These are phyloP conservation scores for Pythium aristosporum DNA, from an alignment of 352 stramenopile genomes.

Conservation along the genomic window DNA sequence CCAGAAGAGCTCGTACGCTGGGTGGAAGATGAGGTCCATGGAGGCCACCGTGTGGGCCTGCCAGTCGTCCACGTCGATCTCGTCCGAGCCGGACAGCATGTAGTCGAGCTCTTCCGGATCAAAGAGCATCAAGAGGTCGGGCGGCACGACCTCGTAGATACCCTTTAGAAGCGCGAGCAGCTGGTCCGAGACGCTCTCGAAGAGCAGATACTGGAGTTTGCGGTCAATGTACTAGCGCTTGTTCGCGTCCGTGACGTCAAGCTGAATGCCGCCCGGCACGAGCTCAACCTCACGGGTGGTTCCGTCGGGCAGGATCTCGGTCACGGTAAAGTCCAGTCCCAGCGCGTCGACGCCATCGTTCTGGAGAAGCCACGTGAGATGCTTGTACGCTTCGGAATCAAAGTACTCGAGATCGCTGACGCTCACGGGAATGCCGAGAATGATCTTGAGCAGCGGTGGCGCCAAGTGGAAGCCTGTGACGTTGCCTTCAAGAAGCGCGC, in stretches of 20 bases:
- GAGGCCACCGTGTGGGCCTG: constrained; percentile 56
- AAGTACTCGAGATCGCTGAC: constrained; percentile 92
- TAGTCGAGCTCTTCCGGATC: constrained; percentile 94
- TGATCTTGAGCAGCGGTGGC: constrained; percentile 95
- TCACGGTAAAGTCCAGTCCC: constrained; percentile 64
- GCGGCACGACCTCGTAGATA: constrained; percentile 95
- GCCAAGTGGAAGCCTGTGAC: constrained; percentile 94
- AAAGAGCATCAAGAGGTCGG: constrained; percentile 90
- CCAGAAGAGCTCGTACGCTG: constrained; percentile 25
- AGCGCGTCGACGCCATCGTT: constrained; percentile 55
- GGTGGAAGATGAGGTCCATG: constrained; percentile 9
- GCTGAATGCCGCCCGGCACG: constrained; percentile 66
- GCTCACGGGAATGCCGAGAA: constrained; percentile 93
- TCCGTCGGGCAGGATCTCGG: constrained; percentile 29
- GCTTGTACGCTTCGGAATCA: constrained; percentile 57
- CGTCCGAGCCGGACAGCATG: constrained; percentile 88
- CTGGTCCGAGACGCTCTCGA: constrained; percentile 90
- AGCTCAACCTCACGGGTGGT: constrained; percentile 38
- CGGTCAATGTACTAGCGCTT: constrained; percentile 28
- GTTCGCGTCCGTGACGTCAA: constrained; percentile 86
- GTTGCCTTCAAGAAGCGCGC: constrained; percentile 87
- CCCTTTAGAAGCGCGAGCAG: constrained; percentile 91
- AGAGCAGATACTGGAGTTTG: constrained; percentile 84
- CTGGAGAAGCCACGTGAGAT: constrained; percentile 61
- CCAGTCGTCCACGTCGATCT: constrained; percentile 93